Evolutionary conservation across 2,329 filamentous ascomycete species (phyloP), one percentile per base, ranked within the genome.

Genomic region (Didymella sp.): DNA sequence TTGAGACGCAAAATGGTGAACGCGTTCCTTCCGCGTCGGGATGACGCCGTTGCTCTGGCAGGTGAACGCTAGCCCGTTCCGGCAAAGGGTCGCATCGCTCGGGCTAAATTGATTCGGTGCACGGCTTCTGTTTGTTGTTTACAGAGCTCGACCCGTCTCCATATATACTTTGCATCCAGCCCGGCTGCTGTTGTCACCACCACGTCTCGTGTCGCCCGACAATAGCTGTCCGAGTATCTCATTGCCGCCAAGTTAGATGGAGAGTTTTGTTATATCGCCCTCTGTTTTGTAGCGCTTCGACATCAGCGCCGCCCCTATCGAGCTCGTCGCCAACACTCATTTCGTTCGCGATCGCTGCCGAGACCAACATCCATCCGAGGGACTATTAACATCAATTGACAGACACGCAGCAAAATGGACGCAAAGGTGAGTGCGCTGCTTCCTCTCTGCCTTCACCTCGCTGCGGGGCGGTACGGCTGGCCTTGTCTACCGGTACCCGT

Each of bases 191-290:
- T 51, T 61, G 53, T 64, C 69, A 68, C 61, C 60, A 69, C 58
- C 65, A 66, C 64, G 54, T 57, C 63, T 69, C 67, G 60, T 63
- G 65, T 66, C 64, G 49, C 50, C 59, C 61, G 62, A 62, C 64
- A 57, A 64, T 57, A 51, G 67, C 68, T 68, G 61, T 60, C 60
- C 58, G 68, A 68, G 67, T 74, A 76, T 77, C 72, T 75, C 73
- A 74, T 74, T 58, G 71, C 58, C 67, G 69, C 68, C 69, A 69
- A 71, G 68, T 76, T 76, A 75, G 69, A 76, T 75, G 73, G 73
- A 75, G 64, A 75, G 69, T 72, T 74, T 74, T 64, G 59, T 75
- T 75, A 75, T 72, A 60, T 61, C 68, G 64, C 59, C 72, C 68
- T 68, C 70, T 71, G 64, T 66, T 67, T 71, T 72, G 65, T 70